A percentile compares a stretch with the other conserved stretches of the same genome.
These are phyloP conservation scores for Agroathelia rolfsii DNA, from an alignment of 1,284 basidiomycete genomes.

Conservation along the genomic window DNA sequence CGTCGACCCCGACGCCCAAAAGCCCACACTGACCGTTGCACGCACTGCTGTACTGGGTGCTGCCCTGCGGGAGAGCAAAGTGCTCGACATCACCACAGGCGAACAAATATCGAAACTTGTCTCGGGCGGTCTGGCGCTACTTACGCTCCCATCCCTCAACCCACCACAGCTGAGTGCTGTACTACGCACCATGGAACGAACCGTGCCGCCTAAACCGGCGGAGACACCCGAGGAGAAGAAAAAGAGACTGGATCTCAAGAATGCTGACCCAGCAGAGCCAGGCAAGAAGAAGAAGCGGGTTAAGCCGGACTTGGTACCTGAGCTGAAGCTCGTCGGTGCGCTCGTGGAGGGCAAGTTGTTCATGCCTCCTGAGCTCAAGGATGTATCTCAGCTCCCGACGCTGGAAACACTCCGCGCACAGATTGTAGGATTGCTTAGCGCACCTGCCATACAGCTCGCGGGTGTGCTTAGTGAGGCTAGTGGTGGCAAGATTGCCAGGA, in stretches of 20 bases:
- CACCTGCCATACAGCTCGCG: constrained; percentile 61
- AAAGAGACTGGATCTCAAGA: constrained; percentile 40
- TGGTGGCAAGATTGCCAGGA: constrained; percentile 65
- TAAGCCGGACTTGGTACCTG: constrained; percentile 43
- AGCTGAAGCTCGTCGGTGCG: constrained; percentile 63
- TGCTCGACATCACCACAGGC: constrained; percentile 37
- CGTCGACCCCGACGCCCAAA: constrained; percentile 18
- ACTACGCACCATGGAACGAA: constrained; percentile 57
- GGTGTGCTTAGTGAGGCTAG: constrained; percentile 62
- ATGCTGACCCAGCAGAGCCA: constrained; percentile 51
- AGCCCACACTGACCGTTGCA: constrained; percentile 52
- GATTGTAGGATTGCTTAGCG: constrained; percentile 63
- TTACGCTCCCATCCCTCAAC: constrained; percentile 57
- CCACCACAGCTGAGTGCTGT: constrained; percentile 61
- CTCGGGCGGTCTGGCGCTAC: constrained; percentile 52
- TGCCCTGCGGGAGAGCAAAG: constrained; percentile 48
- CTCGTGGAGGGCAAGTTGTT: constrained; percentile 66
- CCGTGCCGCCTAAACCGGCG: constrained; percentile 47
- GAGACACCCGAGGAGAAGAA: constrained; percentile 41
- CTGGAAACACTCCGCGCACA: constrained; percentile 65
- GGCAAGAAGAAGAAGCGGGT: constrained; percentile 54
- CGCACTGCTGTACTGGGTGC: constrained; percentile 66
- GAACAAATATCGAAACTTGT: constrained; percentile 43
- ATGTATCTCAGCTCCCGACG: constrained; percentile 58
- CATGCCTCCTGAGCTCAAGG: constrained; percentile 42